These are phyloP conservation scores for Eucalyptus camaldulensis DNA, from an alignment of 345 rosid species.

Conservation along the genomic window DNA sequence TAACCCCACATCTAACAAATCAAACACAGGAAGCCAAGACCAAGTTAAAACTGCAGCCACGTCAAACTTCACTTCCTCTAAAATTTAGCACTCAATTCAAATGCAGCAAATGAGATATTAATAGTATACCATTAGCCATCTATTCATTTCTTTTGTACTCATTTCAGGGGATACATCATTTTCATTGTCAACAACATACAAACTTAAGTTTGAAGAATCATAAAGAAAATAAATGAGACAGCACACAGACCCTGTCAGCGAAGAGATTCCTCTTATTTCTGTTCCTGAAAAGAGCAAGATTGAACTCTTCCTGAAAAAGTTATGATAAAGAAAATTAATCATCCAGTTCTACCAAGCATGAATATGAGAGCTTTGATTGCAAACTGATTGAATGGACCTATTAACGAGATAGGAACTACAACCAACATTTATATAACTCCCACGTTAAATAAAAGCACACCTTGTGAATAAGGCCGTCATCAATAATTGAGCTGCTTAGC, in stretches of 20 bases:
- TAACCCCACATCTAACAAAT: neutral
- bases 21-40: neutral
- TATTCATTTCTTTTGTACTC: neutral
- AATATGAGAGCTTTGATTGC: neutral
- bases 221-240: neutral
- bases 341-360: neutral
- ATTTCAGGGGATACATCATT: neutral
- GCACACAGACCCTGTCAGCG: slow-evolving; percentile 62
- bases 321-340: neutral
- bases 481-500: slow-evolving; percentile 72
- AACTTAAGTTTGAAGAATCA: neutral
- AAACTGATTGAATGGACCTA: neutral
- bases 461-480: slow-evolving; percentile 90
- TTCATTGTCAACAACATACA: neutral
- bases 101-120: neutral
- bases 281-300: slow-evolving; percentile 84
- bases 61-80: neutral
- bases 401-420: neutral
- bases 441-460: slow-evolving; percentile 7
- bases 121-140: neutral
- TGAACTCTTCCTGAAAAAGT: slow-evolving; percentile 69
- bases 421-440: neutral
- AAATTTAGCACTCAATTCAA: neutral
- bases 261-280: slow-evolving; percentile 63
- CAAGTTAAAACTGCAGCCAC: neutral